Base-by-base conservation (phyloP, 805 yeast genomes). In the Candida bentonensis region DNA sequence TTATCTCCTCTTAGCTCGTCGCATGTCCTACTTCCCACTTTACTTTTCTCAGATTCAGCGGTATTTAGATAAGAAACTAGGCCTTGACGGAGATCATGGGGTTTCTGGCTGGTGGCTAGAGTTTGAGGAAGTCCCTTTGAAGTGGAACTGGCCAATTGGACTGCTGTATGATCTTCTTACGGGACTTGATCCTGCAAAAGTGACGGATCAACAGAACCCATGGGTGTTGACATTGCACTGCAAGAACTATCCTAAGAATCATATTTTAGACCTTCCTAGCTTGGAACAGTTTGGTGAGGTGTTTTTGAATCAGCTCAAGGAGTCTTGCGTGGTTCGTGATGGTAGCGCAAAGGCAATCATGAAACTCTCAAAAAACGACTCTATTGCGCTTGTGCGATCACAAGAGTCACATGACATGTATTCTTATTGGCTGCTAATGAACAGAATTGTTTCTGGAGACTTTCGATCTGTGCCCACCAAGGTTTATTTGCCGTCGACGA, bases 341-440 rank as follows among this genome's bases (percentile, higher is more conserved):
- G 95, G 95, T 0, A 72, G 76, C n/a, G 71, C 95, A 3, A 85
- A 82, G 48, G 71, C 77, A 2, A 74, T 89, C n/a, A 82, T 89
- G 94, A 69, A 69, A 22, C 63, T 89, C 44, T 74, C 92, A 3
- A 78, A 75, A 48, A 68, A 67, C 1, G 79, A 80, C 43, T 72
- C 89, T 0, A 60, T 65, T 21, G 55, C 56, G 1, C 64, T 86
- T 41, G 82, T 88, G 82, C 51, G 64, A 2, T 42, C 47, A 15
- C 44, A 55, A 5, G 57, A 59, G 3, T 42, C 55, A 17, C 49
- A 49, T 17, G 46, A 51, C 43, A 51, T 49, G 48, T 45, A 47
- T 2, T 39, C 23, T 21, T 66, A 54, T 40, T 59, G 65, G 62
- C 11, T 46, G 2, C 42, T 54, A 4, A 44, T 53, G 30, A 49